Conservation (phyloP, 1,284 basidiomycete species). For the Cystobasidiaceae sp. region DNA sequence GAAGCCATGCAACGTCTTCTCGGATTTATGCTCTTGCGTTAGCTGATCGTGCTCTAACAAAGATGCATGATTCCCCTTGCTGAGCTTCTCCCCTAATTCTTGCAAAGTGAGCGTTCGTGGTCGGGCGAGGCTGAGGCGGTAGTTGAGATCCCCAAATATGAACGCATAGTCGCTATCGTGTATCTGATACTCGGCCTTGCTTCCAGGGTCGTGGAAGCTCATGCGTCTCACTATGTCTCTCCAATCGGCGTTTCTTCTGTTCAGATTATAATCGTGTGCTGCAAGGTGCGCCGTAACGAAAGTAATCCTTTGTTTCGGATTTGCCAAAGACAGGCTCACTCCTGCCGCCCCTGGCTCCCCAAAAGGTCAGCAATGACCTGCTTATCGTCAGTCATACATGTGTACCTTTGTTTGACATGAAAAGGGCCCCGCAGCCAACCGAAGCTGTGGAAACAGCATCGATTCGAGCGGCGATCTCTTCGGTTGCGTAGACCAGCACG, state of each 20-base stretch:
- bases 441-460: slow-evolving; percentile 66
- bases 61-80: slow-evolving; percentile 39
- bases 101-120: slow-evolving; percentile 51
- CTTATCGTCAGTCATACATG: slow-evolving; percentile 25
- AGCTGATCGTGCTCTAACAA: slow-evolving; percentile 77
- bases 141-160: slow-evolving; percentile 85
- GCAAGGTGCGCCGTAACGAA: slow-evolving; percentile 89
- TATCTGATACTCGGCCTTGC: slow-evolving; percentile 55
- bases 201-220: slow-evolving; percentile 58
- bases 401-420: slow-evolving; percentile 38
- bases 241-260: slow-evolving; percentile 72
- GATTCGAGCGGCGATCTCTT: slow-evolving; percentile 59
- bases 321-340: neutral
- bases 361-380: slow-evolving; percentile 32
- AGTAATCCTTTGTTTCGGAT: slow-evolving; percentile 51
- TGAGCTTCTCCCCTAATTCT: slow-evolving; percentile 36
- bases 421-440: slow-evolving; percentile 67
- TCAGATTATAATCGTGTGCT: slow-evolving; percentile 70
- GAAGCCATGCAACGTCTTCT: slow-evolving; percentile 64
- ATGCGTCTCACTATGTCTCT: slow-evolving; percentile 70
- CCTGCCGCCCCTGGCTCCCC: slow-evolving; percentile 41
- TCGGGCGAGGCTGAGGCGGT: slow-evolving; percentile 63
- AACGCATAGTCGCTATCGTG: slow-evolving; percentile 70
- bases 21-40: slow-evolving; percentile 57
- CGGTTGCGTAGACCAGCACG: slow-evolving; percentile 70